Base-by-base conservation (phyloP, 2,329 filamentous ascomycete genomes). In the Hypoxylon rubiginosum region DNA sequence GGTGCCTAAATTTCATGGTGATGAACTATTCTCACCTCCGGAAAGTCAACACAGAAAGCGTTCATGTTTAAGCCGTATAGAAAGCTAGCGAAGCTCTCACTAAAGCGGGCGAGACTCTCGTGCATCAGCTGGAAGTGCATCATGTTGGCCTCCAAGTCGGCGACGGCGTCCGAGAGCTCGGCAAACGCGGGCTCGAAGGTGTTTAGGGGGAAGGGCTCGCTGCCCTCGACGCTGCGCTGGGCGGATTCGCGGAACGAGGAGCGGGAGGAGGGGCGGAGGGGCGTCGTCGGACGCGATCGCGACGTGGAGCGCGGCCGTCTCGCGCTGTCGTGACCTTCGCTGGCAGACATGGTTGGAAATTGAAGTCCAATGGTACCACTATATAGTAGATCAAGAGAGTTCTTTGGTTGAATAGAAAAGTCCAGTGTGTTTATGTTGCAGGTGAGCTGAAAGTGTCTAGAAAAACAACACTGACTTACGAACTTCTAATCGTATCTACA, bases 21-120 rank as follows among this genome's bases (percentile, higher is more conserved):
- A 4, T 41, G n/a, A 6, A 34, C 19, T 9, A 13, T 13, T 51
- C 30, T 55, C 81, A 94, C 94, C 88, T 99, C 96, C 0, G 94
- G 92, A 71, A 97, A 99, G 79, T 99, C 96, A 32, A 98, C 94
- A 78, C 95, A 98, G 78, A 98, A 99, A 1, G 96, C 96, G 79
- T 97, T 98, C 94, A 99, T 97, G 77, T 98, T 98, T 77, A 99
- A 80, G 1, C 96, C 96, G 74, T 98, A 99, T 49, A 99, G 82
- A 75, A 99, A 98, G 72, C 91, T 93, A 0, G 94, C 94, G 79
- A 99, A 99, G 76, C 92, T 97, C 84, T 99, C 96, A 79, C 91
- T 95, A 80, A 99, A 99, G 26, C 96, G 89, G 24, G 93, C 89
- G 71, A 99, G 81, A 75, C 93, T 97, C 82, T 98, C 95, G 76